phyloP scores from a whole-genome alignment of 352 stramenopile genomes.

The Pythium coloratum region DNA sequence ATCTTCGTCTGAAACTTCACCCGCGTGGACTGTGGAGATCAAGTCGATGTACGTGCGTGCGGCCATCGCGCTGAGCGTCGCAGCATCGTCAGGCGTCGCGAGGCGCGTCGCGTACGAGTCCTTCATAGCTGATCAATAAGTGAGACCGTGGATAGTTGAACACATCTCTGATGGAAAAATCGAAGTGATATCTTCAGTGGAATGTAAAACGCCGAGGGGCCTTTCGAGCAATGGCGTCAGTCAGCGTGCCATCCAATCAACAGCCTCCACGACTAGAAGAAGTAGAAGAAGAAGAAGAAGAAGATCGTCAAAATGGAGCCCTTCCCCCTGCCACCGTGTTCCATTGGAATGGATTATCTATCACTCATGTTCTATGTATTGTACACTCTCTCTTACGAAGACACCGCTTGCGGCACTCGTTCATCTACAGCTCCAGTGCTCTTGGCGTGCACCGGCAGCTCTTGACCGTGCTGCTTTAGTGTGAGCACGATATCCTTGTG shows the following conservation, averaged over 20 bases:
- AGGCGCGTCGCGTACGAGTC: conserved; percentile 7
- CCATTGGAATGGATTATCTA: too few species aligned
- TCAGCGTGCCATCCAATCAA: background rate
- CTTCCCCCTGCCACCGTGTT: too few species aligned
- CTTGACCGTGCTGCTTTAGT: background rate
- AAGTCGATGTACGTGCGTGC: conserved; percentile 33
- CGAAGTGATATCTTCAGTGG: too few species aligned
- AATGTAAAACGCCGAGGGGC: too few species aligned
- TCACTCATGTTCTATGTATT: too few species aligned
- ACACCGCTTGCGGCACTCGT: background rate
- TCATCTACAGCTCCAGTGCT: background rate
- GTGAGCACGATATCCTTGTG: conserved; percentile 18
- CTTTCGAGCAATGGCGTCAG: background rate
- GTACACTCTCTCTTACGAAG: background rate
- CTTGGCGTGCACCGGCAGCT: background rate
- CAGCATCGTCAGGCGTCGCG: conserved; percentile 25
- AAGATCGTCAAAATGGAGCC: too few species aligned
- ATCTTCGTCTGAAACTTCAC: conserved; percentile 25
- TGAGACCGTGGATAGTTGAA: background rate
- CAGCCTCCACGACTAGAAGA: too few species aligned
- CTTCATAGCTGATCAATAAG: background rate
- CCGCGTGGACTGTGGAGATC: conserved; percentile 12
- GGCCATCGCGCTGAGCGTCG: conserved; percentile 26
- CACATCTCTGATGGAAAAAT: too few species aligned
- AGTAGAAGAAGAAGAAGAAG: too few species aligned